Conservation (phyloP, 768 basidiomycete species). For the Collybia nuda region DNA sequence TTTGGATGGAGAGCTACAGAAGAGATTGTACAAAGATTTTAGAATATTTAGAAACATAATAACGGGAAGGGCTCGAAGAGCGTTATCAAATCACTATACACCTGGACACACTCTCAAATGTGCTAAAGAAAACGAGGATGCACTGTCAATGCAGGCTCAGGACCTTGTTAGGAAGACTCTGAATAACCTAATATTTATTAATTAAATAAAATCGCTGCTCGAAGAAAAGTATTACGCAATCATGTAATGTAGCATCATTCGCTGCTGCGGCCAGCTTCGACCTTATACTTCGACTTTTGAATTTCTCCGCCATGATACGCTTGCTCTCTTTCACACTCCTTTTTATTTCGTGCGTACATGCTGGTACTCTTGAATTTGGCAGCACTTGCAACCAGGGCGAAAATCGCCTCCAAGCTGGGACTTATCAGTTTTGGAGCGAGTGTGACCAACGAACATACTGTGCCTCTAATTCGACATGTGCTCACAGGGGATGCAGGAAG, state of each 20-base stretch:
- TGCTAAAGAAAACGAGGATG: too few relatives aligned
- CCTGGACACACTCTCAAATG: too few relatives aligned
- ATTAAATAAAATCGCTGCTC: too few relatives aligned
- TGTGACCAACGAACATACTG: constrained; percentile 76
- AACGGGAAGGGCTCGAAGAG: background rate
- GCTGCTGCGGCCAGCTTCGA: constrained; percentile 1
- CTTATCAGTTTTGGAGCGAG: constrained; percentile 79
- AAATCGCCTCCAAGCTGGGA: constrained; percentile 71
- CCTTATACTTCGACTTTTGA: background rate
- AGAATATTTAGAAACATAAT: constrained; percentile 25
- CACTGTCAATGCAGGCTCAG: too few relatives aligned
- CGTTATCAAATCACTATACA: background rate
- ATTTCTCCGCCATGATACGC: constrained; percentile 9
- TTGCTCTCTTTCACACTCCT: constrained; percentile 49
- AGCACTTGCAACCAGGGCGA: constrained; percentile 50
- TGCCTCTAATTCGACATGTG: constrained; percentile 52
- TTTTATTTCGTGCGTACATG: constrained; percentile 47
- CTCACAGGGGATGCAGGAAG: constrained; percentile 65
- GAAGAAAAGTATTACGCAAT: constrained; percentile 3
- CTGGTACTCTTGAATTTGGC: constrained; percentile 46
- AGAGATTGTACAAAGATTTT: constrained; percentile 25
- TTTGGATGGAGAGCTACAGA: constrained; percentile 21
- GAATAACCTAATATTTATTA: too few relatives aligned
- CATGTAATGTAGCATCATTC: background rate
- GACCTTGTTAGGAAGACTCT: too few relatives aligned